Conservation (phyloP, 352 stramenopile species). For the Phytophthora megakarya region DNA sequence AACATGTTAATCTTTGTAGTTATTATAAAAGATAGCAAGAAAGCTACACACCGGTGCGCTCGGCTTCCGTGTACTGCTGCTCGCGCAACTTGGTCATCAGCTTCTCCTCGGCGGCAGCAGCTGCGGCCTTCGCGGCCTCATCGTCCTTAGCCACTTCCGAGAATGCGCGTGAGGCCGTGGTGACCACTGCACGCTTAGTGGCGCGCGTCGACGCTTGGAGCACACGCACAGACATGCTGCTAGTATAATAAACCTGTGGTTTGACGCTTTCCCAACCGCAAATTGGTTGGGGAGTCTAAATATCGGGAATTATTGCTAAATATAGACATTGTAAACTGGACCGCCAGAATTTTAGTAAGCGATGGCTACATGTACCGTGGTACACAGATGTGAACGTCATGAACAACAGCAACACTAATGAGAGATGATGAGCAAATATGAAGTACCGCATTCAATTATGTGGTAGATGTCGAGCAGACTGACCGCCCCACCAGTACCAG, state of each 20-base stretch:
- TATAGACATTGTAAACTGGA: constrained; percentile 17
- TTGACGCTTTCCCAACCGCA: constrained; percentile 29
- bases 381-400: too few species aligned
- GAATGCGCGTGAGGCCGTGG: constrained; percentile 38
- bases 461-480: constrained; percentile 24
- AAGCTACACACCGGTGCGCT: constrained; percentile 54
- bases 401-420: too few species aligned
- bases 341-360: too few species aligned
- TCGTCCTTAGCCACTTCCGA: constrained; percentile 54
- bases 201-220: constrained; percentile 41
- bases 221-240: constrained; percentile 47
- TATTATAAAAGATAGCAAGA: background rate
- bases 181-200: constrained; percentile 21
- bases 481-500: constrained; percentile 11
- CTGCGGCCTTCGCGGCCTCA: constrained; percentile 45
- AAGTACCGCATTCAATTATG: constrained; percentile 35
- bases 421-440: too few species aligned
- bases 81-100: constrained; percentile 60
- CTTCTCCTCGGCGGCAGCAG: constrained; percentile 37
- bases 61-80: constrained; percentile 50
- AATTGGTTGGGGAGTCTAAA: constrained; percentile 14
- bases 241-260: constrained; percentile 2
- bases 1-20: background rate
- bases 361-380: too few species aligned
- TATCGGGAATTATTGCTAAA: constrained; percentile 6